phyloP scores from a whole-genome alignment of 257 asterid species.

The Petrea volubilis region DNA sequence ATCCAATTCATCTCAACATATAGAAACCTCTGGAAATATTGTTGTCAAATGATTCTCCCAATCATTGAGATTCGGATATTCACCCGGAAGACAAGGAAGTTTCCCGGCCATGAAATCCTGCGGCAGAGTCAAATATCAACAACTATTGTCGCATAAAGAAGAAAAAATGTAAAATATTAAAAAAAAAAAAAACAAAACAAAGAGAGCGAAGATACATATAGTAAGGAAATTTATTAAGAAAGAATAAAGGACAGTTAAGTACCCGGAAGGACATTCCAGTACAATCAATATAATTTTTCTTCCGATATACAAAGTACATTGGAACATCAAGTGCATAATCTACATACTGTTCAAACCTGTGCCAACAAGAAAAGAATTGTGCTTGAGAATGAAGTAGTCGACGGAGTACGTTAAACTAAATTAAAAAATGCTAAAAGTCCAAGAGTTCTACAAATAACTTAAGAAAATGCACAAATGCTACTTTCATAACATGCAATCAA shows the following conservation, averaged over 20 bases:
- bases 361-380: conserved; percentile 26
- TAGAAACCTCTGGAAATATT: conserved; percentile 88
- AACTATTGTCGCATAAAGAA: conserved; percentile 7
- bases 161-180: too few relatives aligned
- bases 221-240: neutral
- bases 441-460: too few relatives aligned
- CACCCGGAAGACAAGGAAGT: conserved; percentile 88
- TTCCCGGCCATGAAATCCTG: conserved; percentile 98
- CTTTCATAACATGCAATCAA: too few relatives aligned
- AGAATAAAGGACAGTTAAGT: conserved; percentile 28
- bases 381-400: conserved; percentile 16
- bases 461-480: too few relatives aligned
- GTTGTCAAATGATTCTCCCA: conserved; percentile 99
- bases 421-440: too few relatives aligned
- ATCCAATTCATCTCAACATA: conserved; percentile 24
- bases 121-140: conserved; percentile 23
- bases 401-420: conserved; percentile 5
- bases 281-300: conserved; percentile 76
- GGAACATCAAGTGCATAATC: conserved; percentile 99
- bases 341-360: conserved; percentile 94
- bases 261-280: conserved; percentile 95
- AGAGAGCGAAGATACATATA: too few relatives aligned
- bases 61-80: conserved; percentile 83
- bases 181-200: too few relatives aligned
- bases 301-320: conserved; percentile 96